Conservation (phyloP, 306 rosid genomes). For the Pyrus communis region DNA sequence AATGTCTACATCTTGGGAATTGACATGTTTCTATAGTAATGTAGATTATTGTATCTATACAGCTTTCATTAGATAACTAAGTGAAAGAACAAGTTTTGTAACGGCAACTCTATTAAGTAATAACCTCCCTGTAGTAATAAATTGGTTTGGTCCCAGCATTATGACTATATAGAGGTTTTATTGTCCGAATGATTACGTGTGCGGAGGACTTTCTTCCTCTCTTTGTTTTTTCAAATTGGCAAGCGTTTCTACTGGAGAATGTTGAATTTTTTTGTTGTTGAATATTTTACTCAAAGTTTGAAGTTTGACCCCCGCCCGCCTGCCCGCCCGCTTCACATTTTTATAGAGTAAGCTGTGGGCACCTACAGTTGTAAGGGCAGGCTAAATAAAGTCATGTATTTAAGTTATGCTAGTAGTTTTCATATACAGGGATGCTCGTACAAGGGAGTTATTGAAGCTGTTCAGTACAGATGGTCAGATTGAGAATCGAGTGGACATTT, state of each 20-base stretch:
- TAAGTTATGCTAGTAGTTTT: constrained; percentile 31
- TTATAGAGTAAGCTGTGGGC: background rate
- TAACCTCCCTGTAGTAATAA: too few relatives aligned
- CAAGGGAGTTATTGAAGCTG: constrained; percentile 83
- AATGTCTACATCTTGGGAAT: too few relatives aligned
- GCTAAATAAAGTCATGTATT: constrained; percentile 1
- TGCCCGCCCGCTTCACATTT: background rate
- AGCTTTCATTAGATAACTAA: too few relatives aligned
- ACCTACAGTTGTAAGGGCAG: background rate
- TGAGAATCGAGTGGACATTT: constrained; percentile 70
- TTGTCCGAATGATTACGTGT: background rate
- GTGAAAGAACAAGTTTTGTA: too few relatives aligned
- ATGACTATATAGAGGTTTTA: too few relatives aligned
- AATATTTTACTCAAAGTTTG: background rate
- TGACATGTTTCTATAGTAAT: too few relatives aligned
- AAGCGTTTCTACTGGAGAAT: background rate
- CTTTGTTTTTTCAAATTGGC: background rate
- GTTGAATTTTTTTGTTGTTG: background rate
- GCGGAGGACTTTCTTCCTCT: background rate
- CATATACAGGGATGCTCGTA: constrained; percentile 78
- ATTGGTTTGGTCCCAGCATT: too few relatives aligned
- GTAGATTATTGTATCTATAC: too few relatives aligned
- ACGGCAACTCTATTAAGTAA: too few relatives aligned
- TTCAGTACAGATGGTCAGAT: constrained; percentile 81
- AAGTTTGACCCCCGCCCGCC: background rate